These are phyloP conservation scores for Salix caprea DNA, from an alignment of 345 rosid species.

Conservation along the genomic window DNA sequence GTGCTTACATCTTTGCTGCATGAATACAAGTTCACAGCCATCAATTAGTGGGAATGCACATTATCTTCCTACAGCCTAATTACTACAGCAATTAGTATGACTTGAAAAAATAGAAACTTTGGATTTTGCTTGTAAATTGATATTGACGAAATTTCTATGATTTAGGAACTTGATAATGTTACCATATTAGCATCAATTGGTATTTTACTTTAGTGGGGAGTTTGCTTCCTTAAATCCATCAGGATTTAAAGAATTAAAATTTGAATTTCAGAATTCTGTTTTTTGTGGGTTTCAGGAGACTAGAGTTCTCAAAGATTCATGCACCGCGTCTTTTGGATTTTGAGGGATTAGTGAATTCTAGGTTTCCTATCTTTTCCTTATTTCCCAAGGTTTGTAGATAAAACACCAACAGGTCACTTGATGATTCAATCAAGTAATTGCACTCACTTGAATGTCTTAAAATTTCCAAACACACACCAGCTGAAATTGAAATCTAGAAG, in stretches of 20 bases:
- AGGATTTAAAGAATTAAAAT: neutral
- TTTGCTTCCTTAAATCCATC: neutral
- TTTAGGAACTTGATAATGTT: neutral
- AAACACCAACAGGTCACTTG: neutral
- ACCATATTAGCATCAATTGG: neutral
- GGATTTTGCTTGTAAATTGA: neutral
- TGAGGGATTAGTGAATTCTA: neutral
- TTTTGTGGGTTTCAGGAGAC: neutral
- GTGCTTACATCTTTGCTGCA: slow-evolving; percentile 96
- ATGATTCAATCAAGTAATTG: neutral
- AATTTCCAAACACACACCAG: neutral
- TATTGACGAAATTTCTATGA: neutral
- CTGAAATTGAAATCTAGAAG: neutral
- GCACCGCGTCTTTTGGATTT: neutral
- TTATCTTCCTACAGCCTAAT: neutral
- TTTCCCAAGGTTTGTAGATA: neutral
- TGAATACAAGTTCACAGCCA: slow-evolving; percentile 18
- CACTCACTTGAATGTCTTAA: neutral
- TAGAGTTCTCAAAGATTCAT: neutral
- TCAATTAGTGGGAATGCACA: slow-evolving; percentile 18
- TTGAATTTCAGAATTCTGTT: neutral
- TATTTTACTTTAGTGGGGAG: neutral
- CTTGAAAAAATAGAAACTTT: neutral
- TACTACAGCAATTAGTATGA: slow-evolving; percentile 1
- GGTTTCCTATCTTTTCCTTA: neutral